phyloP scores from a whole-genome alignment of 768 basidiomycete species.

The Amanita subjunquillea region DNA sequence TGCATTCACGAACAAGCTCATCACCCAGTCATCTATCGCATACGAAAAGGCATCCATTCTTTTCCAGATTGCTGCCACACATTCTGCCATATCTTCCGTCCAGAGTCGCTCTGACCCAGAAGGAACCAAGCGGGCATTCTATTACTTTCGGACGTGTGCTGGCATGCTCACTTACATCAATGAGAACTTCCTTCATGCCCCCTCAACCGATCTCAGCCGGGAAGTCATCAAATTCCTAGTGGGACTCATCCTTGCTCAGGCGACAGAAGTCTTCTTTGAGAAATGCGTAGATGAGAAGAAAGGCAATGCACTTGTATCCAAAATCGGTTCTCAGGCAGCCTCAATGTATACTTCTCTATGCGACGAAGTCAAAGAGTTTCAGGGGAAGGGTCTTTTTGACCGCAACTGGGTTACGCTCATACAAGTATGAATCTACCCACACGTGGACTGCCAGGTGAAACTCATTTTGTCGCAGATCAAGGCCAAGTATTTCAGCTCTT shows the following conservation, averaged over 20 bases:
- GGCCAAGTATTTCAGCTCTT: slow-evolving; percentile 78
- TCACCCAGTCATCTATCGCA: slow-evolving; percentile 91
- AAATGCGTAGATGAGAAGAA: slow-evolving; percentile 94
- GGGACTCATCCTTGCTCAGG: slow-evolving; percentile 83
- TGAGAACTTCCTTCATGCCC: slow-evolving; percentile 98
- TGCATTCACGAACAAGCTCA: slow-evolving; percentile 90
- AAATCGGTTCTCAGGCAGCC: slow-evolving; percentile 78
- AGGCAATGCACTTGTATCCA: slow-evolving; percentile 60
- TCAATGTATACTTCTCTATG: slow-evolving; percentile 70
- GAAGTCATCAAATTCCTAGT: slow-evolving; percentile 93
- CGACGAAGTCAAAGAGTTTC: slow-evolving; percentile 94
- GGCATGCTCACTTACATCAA: slow-evolving; percentile 99
- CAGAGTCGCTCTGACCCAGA: slow-evolving; percentile 86
- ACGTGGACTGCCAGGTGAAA: slow-evolving; percentile 3
- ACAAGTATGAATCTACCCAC: slow-evolving; percentile 38
- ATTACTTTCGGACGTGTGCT: slow-evolving; percentile 81
- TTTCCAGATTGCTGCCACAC: slow-evolving; percentile 91
- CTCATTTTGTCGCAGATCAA: slow-evolving; percentile 51
- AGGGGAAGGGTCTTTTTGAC: slow-evolving; percentile 93
- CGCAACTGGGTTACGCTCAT: slow-evolving; percentile 86
- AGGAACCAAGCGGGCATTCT: slow-evolving; percentile 87
- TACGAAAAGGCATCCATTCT: slow-evolving; percentile 97
- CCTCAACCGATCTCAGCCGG: slow-evolving; percentile 86
- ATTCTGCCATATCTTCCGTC: slow-evolving; percentile 81
- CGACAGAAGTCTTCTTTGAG: slow-evolving; percentile 93